Evolutionary conservation across 768 basidiomycete genomes (phyloP).

Genomic region (Kwoniella pini): DNA sequence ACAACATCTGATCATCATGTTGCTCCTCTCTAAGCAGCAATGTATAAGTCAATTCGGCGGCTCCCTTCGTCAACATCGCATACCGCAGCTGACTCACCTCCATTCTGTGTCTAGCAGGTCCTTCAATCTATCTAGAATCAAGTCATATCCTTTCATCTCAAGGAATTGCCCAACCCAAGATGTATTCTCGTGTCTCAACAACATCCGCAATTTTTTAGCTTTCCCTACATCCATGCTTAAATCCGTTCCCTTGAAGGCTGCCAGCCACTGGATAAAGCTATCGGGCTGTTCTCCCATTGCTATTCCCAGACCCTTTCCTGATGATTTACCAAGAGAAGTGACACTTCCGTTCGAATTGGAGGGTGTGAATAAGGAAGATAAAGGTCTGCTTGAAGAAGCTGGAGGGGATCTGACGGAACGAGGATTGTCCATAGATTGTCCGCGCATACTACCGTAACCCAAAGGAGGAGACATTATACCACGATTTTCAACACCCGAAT

Average conservation of each 20-base stretch:
- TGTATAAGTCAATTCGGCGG: background rate
- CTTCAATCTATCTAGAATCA: conserved; percentile 76
- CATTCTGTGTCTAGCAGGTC: conserved; percentile 95
- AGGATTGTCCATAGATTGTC: conserved; percentile 34
- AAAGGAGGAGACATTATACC: conserved; percentile 12
- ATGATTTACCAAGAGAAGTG: conserved; percentile 16
- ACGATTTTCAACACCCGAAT: background rate
- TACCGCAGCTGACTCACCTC: conserved; percentile 64
- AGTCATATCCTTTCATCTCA: conserved; percentile 77
- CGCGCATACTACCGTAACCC: conserved; percentile 2
- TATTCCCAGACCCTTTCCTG: conserved; percentile 35
- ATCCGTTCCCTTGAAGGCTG: conserved; percentile 37
- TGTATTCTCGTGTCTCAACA: conserved; percentile 89
- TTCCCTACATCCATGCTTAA: conserved; percentile 74
- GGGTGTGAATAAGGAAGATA: conserved; percentile 30
- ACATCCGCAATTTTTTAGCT: conserved; percentile 80
- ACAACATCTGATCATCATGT: conserved; percentile 90
- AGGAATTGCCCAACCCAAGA: conserved; percentile 88
- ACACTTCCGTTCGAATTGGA: conserved; percentile 17
- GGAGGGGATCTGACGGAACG: conserved; percentile 14
- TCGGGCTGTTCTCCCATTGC: conserved; percentile 42
- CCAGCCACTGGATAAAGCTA: conserved; percentile 36
- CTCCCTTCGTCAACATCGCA: background rate
- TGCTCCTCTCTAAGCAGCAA: conserved; percentile 79
- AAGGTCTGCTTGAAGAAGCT: conserved; percentile 32